Conservation (phyloP, 1,284 basidiomycete genomes). For the Cryptococcus hybrid region DNA sequence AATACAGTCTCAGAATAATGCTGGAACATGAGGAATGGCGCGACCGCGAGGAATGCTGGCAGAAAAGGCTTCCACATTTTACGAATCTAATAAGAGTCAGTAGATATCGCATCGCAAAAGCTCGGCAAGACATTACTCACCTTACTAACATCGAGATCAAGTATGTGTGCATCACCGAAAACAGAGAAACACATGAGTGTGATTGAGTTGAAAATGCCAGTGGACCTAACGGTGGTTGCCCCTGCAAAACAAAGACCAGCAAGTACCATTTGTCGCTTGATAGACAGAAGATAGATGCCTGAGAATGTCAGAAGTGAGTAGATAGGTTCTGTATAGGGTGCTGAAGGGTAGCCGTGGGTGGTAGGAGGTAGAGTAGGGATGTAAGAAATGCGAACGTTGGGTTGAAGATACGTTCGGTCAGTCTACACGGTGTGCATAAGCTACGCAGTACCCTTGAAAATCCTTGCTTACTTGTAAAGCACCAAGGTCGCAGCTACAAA, state of each 20-base stretch:
- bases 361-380: slow-evolving; percentile 67
- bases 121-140: too few relatives aligned
- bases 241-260: slow-evolving; percentile 65
- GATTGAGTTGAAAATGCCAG: slow-evolving; percentile 65
- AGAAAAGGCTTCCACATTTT: neutral
- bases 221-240: slow-evolving; percentile 73
- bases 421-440: slow-evolving; percentile 21
- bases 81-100: neutral
- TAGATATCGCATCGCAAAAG: too few relatives aligned
- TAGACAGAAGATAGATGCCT: slow-evolving; percentile 54
- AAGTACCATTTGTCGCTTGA: slow-evolving; percentile 52
- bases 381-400: slow-evolving; percentile 61
- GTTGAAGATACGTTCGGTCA: slow-evolving; percentile 31
- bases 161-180: too few relatives aligned
- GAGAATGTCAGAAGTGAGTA: slow-evolving; percentile 75
- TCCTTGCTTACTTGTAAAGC: slow-evolving; percentile 59
- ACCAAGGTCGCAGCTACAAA: slow-evolving; percentile 51
- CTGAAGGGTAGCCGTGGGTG: slow-evolving; percentile 75
- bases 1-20: slow-evolving; percentile 63
- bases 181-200: too few relatives aligned
- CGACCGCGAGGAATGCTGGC: slow-evolving; percentile 53
- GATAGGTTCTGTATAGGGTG: slow-evolving; percentile 79
- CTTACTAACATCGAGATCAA: too few relatives aligned
- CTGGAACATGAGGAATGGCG: slow-evolving; percentile 73
- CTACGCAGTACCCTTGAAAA: slow-evolving; percentile 49